Evolutionary conservation across 2,329 filamentous ascomycete genomes (phyloP), one percentile per base, ranked within the genome.

Genomic region (Trichoderma atroviride): DNA sequence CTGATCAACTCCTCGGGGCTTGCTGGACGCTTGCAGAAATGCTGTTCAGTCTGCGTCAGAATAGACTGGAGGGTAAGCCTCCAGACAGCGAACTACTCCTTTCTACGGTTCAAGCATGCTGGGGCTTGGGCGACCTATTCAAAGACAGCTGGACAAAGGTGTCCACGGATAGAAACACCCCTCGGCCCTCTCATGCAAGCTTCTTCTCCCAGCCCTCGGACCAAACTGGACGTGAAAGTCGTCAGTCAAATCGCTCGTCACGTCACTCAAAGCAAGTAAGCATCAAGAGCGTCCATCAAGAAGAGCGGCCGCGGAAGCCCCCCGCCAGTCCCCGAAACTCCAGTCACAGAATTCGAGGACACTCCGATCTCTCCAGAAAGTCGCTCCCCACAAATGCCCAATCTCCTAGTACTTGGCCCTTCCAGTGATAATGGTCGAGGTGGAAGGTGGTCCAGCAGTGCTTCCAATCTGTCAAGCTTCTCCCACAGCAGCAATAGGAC

Each of bases 341-440:
- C 94, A 0, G 95, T 95, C 0, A 98, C 94, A 5, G 94, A 97
- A 74, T 97, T 97, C 74, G 95, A 97, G 78, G 94, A 98, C 76
- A 93, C 91, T 0, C 90, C 92, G 4, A 88, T 93, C 55, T 96
- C 94, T 0, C 91, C 92, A 0, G 92, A 95, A 68, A 92, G 92
- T 73, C 88, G 90, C 56, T 91, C 87, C 9, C 88, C 90, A 0
- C 90, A 89, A 50, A 87, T 94, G 67, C 94, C 93, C 6, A 96
- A 97, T 76, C 97, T 97, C 74, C 85, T 97, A 63, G 90, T 97
- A 0, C 86, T 97, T 0, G 93, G 93, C 3, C 91, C 93, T 5
- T 85, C 84, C 40, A 85, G 83, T 57, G 86, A 88, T 29, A 81
- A 82, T 47, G 81, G 84, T n/a, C 84, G 85, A 16, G 89, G 89